A percentile compares a stretch with the other conserved stretches of the same genome.
Conservation (phyloP, 1,284 basidiomycete genomes). For the Melampsora americana region DNA sequence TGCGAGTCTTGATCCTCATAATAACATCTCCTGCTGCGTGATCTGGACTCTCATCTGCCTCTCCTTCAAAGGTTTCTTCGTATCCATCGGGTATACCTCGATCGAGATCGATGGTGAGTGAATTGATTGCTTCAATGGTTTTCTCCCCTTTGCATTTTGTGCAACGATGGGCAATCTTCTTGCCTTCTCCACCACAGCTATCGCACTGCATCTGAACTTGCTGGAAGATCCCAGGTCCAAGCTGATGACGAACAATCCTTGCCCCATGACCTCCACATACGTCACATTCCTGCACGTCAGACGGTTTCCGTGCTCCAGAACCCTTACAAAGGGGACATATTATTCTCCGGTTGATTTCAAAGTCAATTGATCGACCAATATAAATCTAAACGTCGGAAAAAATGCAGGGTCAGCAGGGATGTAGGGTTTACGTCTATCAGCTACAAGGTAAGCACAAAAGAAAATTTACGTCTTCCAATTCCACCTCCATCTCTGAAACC, state of each 20-base stretch:
- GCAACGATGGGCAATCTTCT: slow-evolving; percentile 66
- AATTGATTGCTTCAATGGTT: slow-evolving; percentile 62
- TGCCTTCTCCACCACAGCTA: slow-evolving; percentile 77
- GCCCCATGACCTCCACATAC: slow-evolving; percentile 80
- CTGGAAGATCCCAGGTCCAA: slow-evolving; percentile 65
- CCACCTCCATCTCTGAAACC: slow-evolving; percentile 80
- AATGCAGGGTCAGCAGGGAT: slow-evolving; percentile 6
- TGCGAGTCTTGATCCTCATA: slow-evolving; percentile 71
- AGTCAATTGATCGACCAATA: slow-evolving; percentile 59
- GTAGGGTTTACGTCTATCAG: background rate
- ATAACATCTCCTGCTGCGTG: slow-evolving; percentile 89
- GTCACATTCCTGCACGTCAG: slow-evolving; percentile 75
- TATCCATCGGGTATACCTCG: slow-evolving; percentile 85
- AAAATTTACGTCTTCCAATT: slow-evolving; percentile 68
- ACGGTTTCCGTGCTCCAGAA: slow-evolving; percentile 78
- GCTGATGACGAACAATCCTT: slow-evolving; percentile 79
- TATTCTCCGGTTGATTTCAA: slow-evolving; percentile 79
- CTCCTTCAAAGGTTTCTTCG: slow-evolving; percentile 84
- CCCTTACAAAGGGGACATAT: slow-evolving; percentile 91
- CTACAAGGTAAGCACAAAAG: slow-evolving; percentile 5
- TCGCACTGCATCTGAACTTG: slow-evolving; percentile 51
- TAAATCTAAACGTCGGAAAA: slow-evolving; percentile 42
- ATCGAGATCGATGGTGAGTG: slow-evolving; percentile 76
- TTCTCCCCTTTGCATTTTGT: slow-evolving; percentile 77
- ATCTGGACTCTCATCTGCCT: slow-evolving; percentile 87